Evolutionary conservation across 768 basidiomycete species (phyloP), one percentile per base, ranked within the genome.

Genomic region (Termitomyces bulborhizus): DNA sequence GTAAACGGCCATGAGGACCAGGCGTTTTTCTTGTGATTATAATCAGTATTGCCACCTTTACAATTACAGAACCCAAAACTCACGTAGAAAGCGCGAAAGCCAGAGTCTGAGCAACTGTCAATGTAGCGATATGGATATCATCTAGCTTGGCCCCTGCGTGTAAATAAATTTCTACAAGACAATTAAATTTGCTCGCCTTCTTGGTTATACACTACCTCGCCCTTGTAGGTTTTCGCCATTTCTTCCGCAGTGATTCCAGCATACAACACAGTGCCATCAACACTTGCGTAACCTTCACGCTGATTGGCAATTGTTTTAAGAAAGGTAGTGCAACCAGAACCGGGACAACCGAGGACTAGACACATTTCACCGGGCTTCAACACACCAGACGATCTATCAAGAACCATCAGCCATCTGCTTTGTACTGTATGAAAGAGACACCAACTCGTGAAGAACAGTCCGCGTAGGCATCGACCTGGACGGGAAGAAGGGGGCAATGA

Each of bases 281-380:
- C 81, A 4, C 62, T 71, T 1, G 81, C 75, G 65, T 81, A 94
- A 12, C 80, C 86, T 7, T 73, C 74, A 3, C 89, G 78, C 57
- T 85, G 78, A 65, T 94, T 93, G 18, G 93, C 81, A 56, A 96
- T 85, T 0, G 84, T 70, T 69, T 91, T 93, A 21, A 96, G 76
- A 72, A 96, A 93, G 0, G 93, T 89, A 0, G 86, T 83, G 66
- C 93, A 95, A 34, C 93, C 93, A 5, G 89, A 79, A 1, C 87
- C 88, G 4, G 92, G 92, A 53, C 89, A 85, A 18, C 92, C 92
- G 12, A 90, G 75, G 21, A 89, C 90, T 6, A 93, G 78, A 64
- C 90, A 86, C 91, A 94, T 93, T 75, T 94, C 86, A 16, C 90
- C 85, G 0, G 88, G 81, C 58, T 87, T 84, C 40, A 91, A 69